Evolutionary conservation across 2,329 filamentous ascomycete species (phyloP).

Genomic region (Hypoxylon sp.): DNA sequence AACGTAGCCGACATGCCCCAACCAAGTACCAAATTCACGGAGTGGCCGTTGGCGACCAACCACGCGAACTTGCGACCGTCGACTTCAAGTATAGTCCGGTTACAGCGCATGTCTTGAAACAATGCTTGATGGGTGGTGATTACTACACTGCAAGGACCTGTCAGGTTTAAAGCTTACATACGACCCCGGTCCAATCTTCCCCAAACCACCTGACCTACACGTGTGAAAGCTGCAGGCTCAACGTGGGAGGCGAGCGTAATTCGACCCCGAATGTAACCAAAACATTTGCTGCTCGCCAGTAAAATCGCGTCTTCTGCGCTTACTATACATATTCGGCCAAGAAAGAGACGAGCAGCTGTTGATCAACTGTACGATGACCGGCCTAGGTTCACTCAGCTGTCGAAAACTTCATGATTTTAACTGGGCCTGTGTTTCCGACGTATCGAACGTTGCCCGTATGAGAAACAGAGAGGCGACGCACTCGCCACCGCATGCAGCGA

Average conservation of each 20-base stretch:
- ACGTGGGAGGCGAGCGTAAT: slow-evolving; percentile 45
- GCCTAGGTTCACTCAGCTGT: slow-evolving; percentile 35
- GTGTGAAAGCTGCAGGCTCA: slow-evolving; percentile 47
- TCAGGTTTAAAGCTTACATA: slow-evolving; percentile 41
- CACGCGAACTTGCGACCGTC: slow-evolving; percentile 35
- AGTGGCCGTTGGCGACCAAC: slow-evolving; percentile 37
- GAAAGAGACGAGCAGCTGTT: slow-evolving; percentile 34
- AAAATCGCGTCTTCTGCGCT: slow-evolving; percentile 45
- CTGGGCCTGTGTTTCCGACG: slow-evolving; percentile 13
- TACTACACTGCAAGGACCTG: slow-evolving; percentile 47
- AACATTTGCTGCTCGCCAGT: slow-evolving; percentile 22
- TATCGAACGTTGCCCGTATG: slow-evolving; percentile 34
- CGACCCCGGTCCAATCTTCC: slow-evolving; percentile 40
- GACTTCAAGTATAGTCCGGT: slow-evolving; percentile 28
- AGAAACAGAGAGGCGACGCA: slow-evolving; percentile 24
- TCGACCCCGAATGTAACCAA: slow-evolving; percentile 48
- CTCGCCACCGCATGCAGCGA: slow-evolving; percentile 8
- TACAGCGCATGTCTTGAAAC: slow-evolving; percentile 46
- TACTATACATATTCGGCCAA: slow-evolving; percentile 45
- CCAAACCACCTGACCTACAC: slow-evolving; percentile 48
- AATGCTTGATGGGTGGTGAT: slow-evolving; percentile 42
- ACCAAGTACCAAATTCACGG: slow-evolving; percentile 40
- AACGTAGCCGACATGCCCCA: slow-evolving; percentile 28
- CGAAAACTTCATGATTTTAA: slow-evolving; percentile 33
- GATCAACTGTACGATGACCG: slow-evolving; percentile 35